Base-by-base conservation (phyloP, 1,284 basidiomycete species). In the Ceratorhiza oryzae-sativae region DNA sequence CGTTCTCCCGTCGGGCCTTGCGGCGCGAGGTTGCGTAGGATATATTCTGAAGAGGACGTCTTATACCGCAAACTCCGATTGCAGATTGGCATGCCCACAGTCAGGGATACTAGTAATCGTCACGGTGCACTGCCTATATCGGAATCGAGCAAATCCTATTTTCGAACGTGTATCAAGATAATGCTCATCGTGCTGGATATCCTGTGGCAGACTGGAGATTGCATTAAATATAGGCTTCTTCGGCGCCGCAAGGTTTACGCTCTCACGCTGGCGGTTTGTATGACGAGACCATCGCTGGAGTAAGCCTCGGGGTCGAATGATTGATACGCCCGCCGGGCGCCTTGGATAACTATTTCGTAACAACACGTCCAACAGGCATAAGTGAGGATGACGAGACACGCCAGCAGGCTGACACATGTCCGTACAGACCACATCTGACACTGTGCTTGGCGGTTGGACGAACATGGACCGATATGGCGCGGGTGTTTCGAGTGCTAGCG, bases 261-360 rank as follows among this genome's bases (percentile, higher is more conserved):
- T 51, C 48, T 23, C 49, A 30, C 25, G 23, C 23, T 12, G 49
- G 8, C 27, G 13, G 27, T 20, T 49, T 23, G 48, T 9, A 49
- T n/a, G 12, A 49, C 46, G 20, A n/a, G n/a, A 10, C 23, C 49
- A 27, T 10, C 23, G n/a, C 10, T 30, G 49, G 25, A 30, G 27
- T 12, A 30, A 13, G 18, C 6, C 12, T 30, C 46, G 12, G 49
- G 8, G 18, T 51, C 49, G n/a, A 51, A 25, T 6, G 8, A 9
- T 51, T 51, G 23, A 30, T 27, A 51, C 25, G 23, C 23, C 49
- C 23, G 51, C 34, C 32, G 32, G 30, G 53, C 34, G n/a, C 20
- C 32, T 56, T 56, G 30, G 32, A 25, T 32, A 36, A 56, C n/a
- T 34, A 36, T 56, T 56, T 36, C 32, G 32, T 56, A 56, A 56